Percentiles rank a stretch among this genome's conserved stretches.
phyloP scores from a whole-genome alignment of 495 filamentous ascomycete species.

The Polyplosphaeria fusca region DNA sequence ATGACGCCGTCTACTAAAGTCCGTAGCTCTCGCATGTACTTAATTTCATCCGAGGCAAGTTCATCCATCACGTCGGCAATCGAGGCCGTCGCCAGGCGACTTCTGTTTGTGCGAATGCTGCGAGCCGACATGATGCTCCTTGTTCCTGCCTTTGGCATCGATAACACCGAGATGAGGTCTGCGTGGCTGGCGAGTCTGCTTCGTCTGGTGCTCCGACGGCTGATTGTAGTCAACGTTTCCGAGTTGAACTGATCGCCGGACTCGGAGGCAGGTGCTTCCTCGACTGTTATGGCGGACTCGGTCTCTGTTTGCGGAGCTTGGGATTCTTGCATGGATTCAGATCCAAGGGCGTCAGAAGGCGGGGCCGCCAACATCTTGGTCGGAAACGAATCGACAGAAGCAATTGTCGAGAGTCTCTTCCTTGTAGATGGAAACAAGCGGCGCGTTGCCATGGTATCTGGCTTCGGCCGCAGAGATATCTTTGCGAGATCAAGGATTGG shows the following conservation, averaged over 20 bases:
- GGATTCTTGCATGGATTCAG: slow-evolving; percentile 28
- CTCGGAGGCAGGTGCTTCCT: slow-evolving; percentile 26
- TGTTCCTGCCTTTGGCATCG: slow-evolving; percentile 54
- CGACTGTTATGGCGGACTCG: slow-evolving; percentile 1
- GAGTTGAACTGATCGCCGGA: slow-evolving; percentile 27
- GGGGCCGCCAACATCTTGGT: slow-evolving; percentile 31
- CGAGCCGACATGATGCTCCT: slow-evolving; percentile 48
- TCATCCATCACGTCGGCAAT: slow-evolving; percentile 74
- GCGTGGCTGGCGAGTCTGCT: slow-evolving; percentile 87
- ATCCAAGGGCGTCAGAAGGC: slow-evolving; percentile 27
- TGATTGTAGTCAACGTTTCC: slow-evolving; percentile 19
- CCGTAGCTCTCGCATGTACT: slow-evolving; percentile 88
- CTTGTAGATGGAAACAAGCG: slow-evolving; percentile 38
- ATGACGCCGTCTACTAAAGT: slow-evolving; percentile 95
- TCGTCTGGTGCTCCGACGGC: slow-evolving; percentile 47
- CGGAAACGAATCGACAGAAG: slow-evolving; percentile 39
- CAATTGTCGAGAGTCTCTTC: slow-evolving; percentile 42
- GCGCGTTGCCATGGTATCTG: slow-evolving; percentile 21
- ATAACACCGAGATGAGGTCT: slow-evolving; percentile 89
- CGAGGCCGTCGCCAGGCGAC: slow-evolving; percentile 61
- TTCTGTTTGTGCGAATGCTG: slow-evolving; percentile 69
- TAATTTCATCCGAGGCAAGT: slow-evolving; percentile 76
- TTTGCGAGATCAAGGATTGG: slow-evolving; percentile 19
- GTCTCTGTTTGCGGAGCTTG: no score
- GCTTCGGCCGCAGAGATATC: background rate